Evolutionary conservation across 2,329 filamentous ascomycete genomes (phyloP), one percentile per base, ranked within the genome.

Genomic region (Neonectria punicea): DNA sequence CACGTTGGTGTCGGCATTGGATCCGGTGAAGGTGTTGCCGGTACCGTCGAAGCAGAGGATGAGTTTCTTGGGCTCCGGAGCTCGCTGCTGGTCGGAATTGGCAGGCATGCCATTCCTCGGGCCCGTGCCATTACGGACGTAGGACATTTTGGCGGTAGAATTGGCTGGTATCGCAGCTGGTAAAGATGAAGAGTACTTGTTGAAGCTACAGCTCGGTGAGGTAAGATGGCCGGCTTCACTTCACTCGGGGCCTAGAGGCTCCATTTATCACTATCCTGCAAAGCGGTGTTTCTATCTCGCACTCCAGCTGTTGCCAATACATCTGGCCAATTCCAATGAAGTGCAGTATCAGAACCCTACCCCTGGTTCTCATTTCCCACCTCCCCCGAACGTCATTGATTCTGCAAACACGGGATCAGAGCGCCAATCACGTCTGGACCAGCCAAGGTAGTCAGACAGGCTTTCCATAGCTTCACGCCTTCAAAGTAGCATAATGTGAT

Each of bases 1-100:
- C 2, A 87, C 83, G 58, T 87, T 87, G 16, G 84, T 86, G 70
- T 87, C 85, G 5, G 80, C 77, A 63, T 82, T 81, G 47, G 81
- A 80, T 8, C 82, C 82, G 10, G 73, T 82, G 66, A 83, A 84
- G 0, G 77, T 78, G 65, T 83, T 84, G 4, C 83, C 83, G 1
- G 83, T 85, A 34, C 83, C 83, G 62, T 85, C 83, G 53, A 85
- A 85, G 71, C 81, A 85, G 14, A 85, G 75, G 5, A 85, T 73
- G 16, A 85, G 78, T 67, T 83, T 83, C 70, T 77, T 80, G 1
- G 75, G 72, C 65, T 75, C 74, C 43, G 39, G 39, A 4, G n/a
- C 39, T 13, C 20, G 39, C 18, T 18, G 39, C 3, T 9, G n/a
- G 4, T 20, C n/a, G n/a, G 39, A 11, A 5, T 43, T 43, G n/a